Evolutionary conservation across 345 rosid genomes (phyloP).

Genomic region (Populus deltoides): DNA sequence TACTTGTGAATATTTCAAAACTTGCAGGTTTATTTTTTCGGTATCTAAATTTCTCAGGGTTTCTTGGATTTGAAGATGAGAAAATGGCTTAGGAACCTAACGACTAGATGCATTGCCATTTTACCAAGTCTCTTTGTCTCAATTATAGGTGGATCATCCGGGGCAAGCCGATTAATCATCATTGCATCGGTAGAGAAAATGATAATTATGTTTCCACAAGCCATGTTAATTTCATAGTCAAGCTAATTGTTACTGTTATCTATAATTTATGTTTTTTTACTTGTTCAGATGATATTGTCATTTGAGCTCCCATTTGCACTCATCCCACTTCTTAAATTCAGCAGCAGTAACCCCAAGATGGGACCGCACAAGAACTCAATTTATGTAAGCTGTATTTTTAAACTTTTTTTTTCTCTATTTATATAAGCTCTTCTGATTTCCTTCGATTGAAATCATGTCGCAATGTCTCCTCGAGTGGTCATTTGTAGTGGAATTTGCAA

Average conservation of each 20-base stretch:
- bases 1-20: no score
- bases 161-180: conserved; percentile 59
- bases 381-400: conserved; percentile 29
- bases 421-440: no score
- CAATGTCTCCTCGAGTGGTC: no score
- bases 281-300: conserved; percentile 62
- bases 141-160: conserved; percentile 54
- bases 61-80: conserved; percentile 56
- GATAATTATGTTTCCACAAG: no score
- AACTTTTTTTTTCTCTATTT: rapidly evolving
- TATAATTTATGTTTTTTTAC: no score
- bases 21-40: no score
- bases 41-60: conserved; percentile 32
- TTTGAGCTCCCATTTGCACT: conserved; percentile 73
- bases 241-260: no score
- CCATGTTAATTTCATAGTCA: no score
- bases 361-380: conserved; percentile 67
- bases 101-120: conserved; percentile 60
- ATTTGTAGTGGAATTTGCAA: no score
- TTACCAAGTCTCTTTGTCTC: conserved; percentile 59
- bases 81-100: conserved; percentile 50
- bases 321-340: conserved; percentile 67
- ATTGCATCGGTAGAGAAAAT: conserved; percentile 49
- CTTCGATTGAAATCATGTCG: neutral
- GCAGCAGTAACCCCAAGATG: conserved; percentile 61